Base-by-base conservation (phyloP, 805 yeast genomes). In the Clavispora carvajalis region DNA sequence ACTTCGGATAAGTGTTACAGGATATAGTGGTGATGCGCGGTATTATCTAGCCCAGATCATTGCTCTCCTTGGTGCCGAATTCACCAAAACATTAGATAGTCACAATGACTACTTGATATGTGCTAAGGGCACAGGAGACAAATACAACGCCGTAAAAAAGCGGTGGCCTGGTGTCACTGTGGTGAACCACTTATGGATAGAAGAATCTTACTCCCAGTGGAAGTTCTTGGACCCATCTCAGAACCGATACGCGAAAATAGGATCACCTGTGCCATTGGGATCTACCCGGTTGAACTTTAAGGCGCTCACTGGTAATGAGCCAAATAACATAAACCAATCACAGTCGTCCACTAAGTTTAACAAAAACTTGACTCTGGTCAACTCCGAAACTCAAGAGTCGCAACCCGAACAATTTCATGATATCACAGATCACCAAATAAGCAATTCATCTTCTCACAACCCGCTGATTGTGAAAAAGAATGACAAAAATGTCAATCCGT, bases 121-220 rank as follows among this genome's bases (percentile, higher is more conserved):
- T 2, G 82, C 89, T 0, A 71, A 70, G 24, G 73, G 84, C 0
- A 57, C 56, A 12, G 97, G 99, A 2, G 76, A 73, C 41, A 91
- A 91, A 61, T 87, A 76, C 53, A 74, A 73, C 9, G 87, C 89
- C 13, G 95, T 93, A 0, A 56, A 67, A 25, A 40, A 44, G 6
- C 71, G 73, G 45, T 89, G 96, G 96, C 49, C 60, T 3, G 52
- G 51, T 25, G 57, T 86, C 17, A 70, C 71, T 22, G 67, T 83
- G 2, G 80, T 86, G 1, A 89, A 85, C 54, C 96, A 88, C 60
- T 55, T 81, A 11, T 91, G 99, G 99, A 61, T 91, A 11, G 98
- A 91, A 54, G 90, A 85, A 40, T 75, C 88, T 31, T 91, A 73
- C 45, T 49, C 62, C 9, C 60, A 71, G 34, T 85, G 93, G 90